These are phyloP conservation scores for Cyberlindnera mycetangii DNA, from an alignment of 805 yeast genomes.

Conservation along the genomic window DNA sequence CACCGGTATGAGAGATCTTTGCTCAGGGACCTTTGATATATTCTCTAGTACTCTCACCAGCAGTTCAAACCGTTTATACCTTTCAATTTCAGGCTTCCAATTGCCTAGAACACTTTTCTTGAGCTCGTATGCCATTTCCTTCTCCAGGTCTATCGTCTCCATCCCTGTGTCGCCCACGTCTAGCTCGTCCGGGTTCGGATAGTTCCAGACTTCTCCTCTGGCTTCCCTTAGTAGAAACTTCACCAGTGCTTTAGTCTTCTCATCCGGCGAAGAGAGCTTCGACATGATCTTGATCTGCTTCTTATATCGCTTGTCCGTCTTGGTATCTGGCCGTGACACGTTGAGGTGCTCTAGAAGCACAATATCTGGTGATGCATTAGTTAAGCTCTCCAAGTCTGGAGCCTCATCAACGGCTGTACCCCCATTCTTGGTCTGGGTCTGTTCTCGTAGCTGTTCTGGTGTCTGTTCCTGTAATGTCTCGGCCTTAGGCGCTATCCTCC, in stretches of 20 bases:
- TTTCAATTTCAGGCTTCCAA: slow-evolving; percentile 9
- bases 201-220: slow-evolving; percentile 11
- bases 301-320: slow-evolving; percentile 21
- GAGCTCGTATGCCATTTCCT: slow-evolving; percentile 20
- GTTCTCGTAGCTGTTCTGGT: not conserved
- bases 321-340: slow-evolving; percentile 21
- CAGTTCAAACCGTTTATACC: slow-evolving; percentile 19
- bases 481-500: not conserved
- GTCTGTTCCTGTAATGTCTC: not conserved
- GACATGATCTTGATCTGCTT: slow-evolving; percentile 12
- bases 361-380: slow-evolving; percentile 13
- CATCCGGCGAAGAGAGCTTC: slow-evolving; percentile 8
- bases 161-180: slow-evolving; percentile 4
- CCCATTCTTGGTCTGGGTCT: slow-evolving; percentile 6
- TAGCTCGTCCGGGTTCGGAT: slow-evolving; percentile 17
- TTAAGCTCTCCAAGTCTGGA: not conserved
- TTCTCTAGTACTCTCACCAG: slow-evolving; percentile 16
- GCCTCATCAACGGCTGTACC: slow-evolving; percentile 3
- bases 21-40: slow-evolving; percentile 6
- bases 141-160: slow-evolving; percentile 10
- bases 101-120: slow-evolving; percentile 7
- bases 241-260: slow-evolving; percentile 13
- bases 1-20: slow-evolving; percentile 28
- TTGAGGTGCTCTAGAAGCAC: slow-evolving; percentile 21
- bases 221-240: slow-evolving; percentile 20